Evolutionary conservation across 1,284 basidiomycete genomes (phyloP), one percentile per base, ranked within the genome.

Genomic region (Cryptococcus wingfieldii): DNA sequence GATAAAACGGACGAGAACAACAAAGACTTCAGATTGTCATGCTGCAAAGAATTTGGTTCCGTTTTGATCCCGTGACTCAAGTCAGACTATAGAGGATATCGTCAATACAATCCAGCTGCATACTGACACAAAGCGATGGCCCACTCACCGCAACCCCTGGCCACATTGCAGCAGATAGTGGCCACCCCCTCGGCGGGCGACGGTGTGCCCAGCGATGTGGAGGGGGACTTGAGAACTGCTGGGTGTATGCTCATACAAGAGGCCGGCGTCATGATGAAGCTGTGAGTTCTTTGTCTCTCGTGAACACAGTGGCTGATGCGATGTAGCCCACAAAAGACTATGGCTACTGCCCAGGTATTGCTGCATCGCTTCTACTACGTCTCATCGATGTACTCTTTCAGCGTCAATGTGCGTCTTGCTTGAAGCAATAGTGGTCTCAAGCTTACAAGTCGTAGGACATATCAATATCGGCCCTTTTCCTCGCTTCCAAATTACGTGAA

Each of bases 321-420:
- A 28, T 18, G 64, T 54, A 96, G 93, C 72, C 96, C 97, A 59
- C 96, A 99, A 74, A 90, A 93, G 43, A 93, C 93, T 7, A 90
- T 96, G 66, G 92, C 95, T 5, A 91, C 92, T 0, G 96, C 96
- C 0, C 94, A 98, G 72, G 91, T 98, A 41, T 78, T 99, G 4
- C 95, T 95, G 72, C 95, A 98, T 63, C 82, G 95, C 31, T 99
- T 98, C 80, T 98, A 88, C 89, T 98, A 86, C 78, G 90, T 96
- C 16, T 87, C 89, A 5, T 96, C 93, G 4, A 85, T 98, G 84
- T 87, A 88, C 68, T 88, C 92, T 58, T 99, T 95, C 73, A 86
- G 90, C 27, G 86, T 96, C 56, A 87, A 86, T 63, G 93, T 95
- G 67, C 75, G 85, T 80, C 58, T 53, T 16, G 27, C 39, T 48